Percentiles rank a stretch among this genome's conserved stretches.
Conservation (phyloP, 768 basidiomycete species). For the Pisolithus microcarpus region DNA sequence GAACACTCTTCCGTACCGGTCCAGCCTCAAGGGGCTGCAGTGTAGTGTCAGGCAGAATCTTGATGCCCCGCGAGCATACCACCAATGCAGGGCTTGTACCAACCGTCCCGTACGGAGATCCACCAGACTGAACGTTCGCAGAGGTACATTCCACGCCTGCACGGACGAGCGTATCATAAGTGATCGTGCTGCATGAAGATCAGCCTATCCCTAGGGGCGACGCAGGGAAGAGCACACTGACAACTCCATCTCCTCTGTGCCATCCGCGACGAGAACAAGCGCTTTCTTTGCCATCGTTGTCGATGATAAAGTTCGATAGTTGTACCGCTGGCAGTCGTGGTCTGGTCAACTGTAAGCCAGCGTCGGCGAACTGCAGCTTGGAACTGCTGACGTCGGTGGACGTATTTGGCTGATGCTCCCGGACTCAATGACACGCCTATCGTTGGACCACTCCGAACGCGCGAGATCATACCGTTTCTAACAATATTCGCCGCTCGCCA, state of each 20-base stretch:
- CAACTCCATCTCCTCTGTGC: constrained; percentile 91
- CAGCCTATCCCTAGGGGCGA: neutral
- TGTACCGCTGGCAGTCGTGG: neutral
- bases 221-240: constrained; percentile 27
- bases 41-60: constrained; percentile 58
- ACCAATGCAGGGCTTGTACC: constrained; percentile 40
- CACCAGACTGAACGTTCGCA: constrained; percentile 46
- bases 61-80: constrained; percentile 66
- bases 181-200: constrained; percentile 50
- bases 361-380: neutral
- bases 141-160: constrained; percentile 63
- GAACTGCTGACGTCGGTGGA: neutral
- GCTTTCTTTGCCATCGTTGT: constrained; percentile 34
- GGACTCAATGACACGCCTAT: no score
- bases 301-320: neutral
- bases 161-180: constrained; percentile 76
- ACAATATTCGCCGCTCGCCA: neutral
- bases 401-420: neutral
- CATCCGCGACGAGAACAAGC: constrained; percentile 68
- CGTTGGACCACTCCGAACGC: neutral
- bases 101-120: constrained; percentile 18
- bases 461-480: neutral
- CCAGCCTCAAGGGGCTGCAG: constrained; percentile 40
- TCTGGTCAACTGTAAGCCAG: neutral
- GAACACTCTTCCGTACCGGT: constrained; percentile 33